Evolutionary conservation across 192 early-diverging fungal genomes (phyloP).

Genomic region (Cladochytrium replicatum): DNA sequence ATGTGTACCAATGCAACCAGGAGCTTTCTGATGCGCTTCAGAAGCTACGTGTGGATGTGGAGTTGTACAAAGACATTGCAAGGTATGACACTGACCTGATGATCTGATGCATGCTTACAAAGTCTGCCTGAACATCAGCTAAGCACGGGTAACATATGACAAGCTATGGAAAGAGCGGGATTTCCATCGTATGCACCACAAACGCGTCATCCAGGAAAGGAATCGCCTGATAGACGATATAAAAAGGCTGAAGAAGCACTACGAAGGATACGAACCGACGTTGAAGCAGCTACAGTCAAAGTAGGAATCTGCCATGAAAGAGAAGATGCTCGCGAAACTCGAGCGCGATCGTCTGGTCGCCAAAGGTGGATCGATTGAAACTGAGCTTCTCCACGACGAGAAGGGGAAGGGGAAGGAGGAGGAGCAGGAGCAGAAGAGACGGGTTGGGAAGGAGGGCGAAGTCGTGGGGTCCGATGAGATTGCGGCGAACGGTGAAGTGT

Average conservation of each 20-base stretch:
- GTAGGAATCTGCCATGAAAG: conserved; percentile 48
- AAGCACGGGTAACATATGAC: conserved; percentile 47
- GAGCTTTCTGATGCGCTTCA: conserved; percentile 37
- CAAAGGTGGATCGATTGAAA: conserved; percentile 17
- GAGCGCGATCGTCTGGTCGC: conserved; percentile 39
- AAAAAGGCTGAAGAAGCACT: conserved; percentile 46
- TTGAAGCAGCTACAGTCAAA: conserved; percentile 29
- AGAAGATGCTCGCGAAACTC: conserved; percentile 45
- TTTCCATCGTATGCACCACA: conserved; percentile 54
- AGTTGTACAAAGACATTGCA: conserved; percentile 48
- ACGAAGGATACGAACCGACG: conserved; percentile 39
- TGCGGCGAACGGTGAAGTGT: not conserved
- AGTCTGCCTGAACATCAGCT: conserved; percentile 19
- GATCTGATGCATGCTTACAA: too few relatives aligned
- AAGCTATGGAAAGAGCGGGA: conserved; percentile 47
- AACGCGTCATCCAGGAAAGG: conserved; percentile 50
- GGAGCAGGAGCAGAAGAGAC: not conserved
- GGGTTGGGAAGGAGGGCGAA: not conserved
- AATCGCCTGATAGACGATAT: conserved; percentile 35
- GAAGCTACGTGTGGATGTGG: conserved; percentile 37
- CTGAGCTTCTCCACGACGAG: too few relatives aligned
- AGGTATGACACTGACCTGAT: too few relatives aligned
- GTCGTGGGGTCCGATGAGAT: conserved; percentile 1
- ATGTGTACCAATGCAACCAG: conserved; percentile 46
- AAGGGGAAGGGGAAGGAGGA: too few relatives aligned